Evolutionary conservation across 352 stramenopile species (phyloP).

Genomic region (Pythium grandisporangium): DNA sequence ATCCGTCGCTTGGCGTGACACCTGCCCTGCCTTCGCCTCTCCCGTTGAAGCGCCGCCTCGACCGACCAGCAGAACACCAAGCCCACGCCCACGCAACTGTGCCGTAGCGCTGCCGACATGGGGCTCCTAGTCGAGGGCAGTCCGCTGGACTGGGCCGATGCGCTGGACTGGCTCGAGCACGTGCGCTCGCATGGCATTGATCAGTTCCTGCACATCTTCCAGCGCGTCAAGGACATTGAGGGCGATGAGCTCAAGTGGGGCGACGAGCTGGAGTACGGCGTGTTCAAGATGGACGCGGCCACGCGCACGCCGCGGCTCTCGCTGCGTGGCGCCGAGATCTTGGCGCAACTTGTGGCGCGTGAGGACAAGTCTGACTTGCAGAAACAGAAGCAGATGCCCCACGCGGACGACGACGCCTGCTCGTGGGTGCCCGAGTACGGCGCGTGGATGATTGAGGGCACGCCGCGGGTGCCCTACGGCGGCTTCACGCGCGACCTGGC

Average conservation of each 20-base stretch:
- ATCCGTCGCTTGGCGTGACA: too few relatives aligned
- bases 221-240: conserved; percentile 92
- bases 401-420: conserved; percentile 82
- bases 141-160: conserved; percentile 94
- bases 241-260: conserved; percentile 96
- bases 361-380: conserved; percentile 51
- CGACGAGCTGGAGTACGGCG: conserved; percentile 98
- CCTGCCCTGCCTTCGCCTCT: too few relatives aligned
- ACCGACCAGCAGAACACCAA: too few relatives aligned
- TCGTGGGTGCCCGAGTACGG: conserved; percentile 99
- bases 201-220: conserved; percentile 97
- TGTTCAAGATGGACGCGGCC: conserved; percentile 91
- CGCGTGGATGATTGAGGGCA: conserved; percentile 99
- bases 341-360: conserved; percentile 89
- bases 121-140: conserved; percentile 88
- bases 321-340: conserved; percentile 92
- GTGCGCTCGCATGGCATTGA: conserved; percentile 93
- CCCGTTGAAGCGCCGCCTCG: too few relatives aligned
- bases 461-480: conserved; percentile 90
- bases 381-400: too few relatives aligned
- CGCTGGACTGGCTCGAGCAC: conserved; percentile 93
- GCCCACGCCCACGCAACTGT: too few relatives aligned
- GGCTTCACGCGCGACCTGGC: conserved; percentile 93
- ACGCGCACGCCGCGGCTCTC: conserved; percentile 84
- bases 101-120: conserved; percentile 45